Percentiles rank a stretch among this genome's conserved stretches.
phyloP scores from a whole-genome alignment of 1,139 yeast genomes.

The Saccharomyces hybrid region DNA sequence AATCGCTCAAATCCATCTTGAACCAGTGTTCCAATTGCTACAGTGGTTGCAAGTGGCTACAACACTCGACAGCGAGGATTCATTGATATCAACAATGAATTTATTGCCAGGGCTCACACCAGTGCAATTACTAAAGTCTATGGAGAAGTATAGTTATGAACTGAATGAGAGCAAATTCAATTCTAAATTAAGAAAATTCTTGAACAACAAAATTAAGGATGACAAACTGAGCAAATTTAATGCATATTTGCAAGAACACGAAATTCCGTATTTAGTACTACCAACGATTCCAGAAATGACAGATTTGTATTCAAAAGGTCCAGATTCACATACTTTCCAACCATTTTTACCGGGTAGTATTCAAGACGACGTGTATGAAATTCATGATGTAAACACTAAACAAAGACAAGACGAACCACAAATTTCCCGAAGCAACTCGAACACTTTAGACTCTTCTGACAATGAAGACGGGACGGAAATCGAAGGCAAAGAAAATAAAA shows the following conservation, averaged over 20 bases:
- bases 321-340: constrained; percentile 41
- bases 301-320: constrained; percentile 54
- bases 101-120: constrained; percentile 58
- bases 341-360: constrained; percentile 56
- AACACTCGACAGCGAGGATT: constrained; percentile 46
- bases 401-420: constrained; percentile 14
- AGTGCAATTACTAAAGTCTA: constrained; percentile 59
- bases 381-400: constrained; percentile 39
- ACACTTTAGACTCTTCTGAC: not conserved
- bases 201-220: constrained; percentile 29
- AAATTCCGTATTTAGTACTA: constrained; percentile 36
- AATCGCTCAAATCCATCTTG: constrained; percentile 59
- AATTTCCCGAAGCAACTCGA: not conserved
- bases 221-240: constrained; percentile 9
- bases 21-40: constrained; percentile 68
- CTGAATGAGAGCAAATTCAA: constrained; percentile 62
- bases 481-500: not conserved
- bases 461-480: constrained; percentile 5
- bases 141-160: constrained; percentile 77
- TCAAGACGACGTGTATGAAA: constrained; percentile 57
- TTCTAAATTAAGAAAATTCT: constrained; percentile 34
- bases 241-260: constrained; percentile 22
- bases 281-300: constrained; percentile 57
- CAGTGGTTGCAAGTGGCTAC: constrained; percentile 91
- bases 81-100: constrained; percentile 49